A percentile compares a stretch with the other conserved stretches of the same genome.
Conservation (phyloP, 2,329 filamentous ascomycete species). For the Podosphaera xanthii region DNA sequence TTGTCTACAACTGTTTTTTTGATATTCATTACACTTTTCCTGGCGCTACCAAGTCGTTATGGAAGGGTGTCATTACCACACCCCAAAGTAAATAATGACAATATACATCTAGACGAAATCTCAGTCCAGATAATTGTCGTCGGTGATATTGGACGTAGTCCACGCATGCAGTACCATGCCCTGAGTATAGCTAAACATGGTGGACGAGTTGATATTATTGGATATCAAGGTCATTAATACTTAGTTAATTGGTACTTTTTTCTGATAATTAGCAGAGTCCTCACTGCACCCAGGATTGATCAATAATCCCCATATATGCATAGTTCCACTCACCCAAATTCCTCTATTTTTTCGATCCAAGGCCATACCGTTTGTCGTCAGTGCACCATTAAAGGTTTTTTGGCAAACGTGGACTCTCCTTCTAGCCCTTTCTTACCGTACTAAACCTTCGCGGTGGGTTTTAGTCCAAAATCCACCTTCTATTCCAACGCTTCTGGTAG, state of each 20-base stretch:
- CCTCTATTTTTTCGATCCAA: conserved; percentile 44
- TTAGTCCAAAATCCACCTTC: conserved; percentile 89
- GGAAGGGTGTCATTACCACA: conserved; percentile 16
- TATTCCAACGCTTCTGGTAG: conserved; percentile 68
- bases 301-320: conserved; percentile 41
- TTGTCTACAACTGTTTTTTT: conserved; percentile 15
- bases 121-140: conserved; percentile 70
- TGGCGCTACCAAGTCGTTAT: conserved; percentile 19
- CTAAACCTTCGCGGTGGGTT: conserved; percentile 60
- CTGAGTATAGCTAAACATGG: conserved; percentile 72
- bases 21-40: conserved; percentile 14
- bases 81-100: conserved; percentile 8
- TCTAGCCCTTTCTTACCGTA: conserved; percentile 46
- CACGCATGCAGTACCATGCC: conserved; percentile 96
- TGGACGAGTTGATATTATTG: conserved; percentile 61
- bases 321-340: conserved; percentile 46
- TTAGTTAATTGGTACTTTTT: neutral
- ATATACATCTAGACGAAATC: conserved; percentile 17
- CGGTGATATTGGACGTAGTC: conserved; percentile 85
- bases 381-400: conserved; percentile 65
- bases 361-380: conserved; percentile 51
- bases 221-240: conserved; percentile 45
- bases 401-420: conserved; percentile 59
- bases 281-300: conserved; percentile 57
- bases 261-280: conserved; percentile 33